Conservation (phyloP, 2,329 filamentous ascomycete genomes). For the Apiospora kogelbergensis region DNA sequence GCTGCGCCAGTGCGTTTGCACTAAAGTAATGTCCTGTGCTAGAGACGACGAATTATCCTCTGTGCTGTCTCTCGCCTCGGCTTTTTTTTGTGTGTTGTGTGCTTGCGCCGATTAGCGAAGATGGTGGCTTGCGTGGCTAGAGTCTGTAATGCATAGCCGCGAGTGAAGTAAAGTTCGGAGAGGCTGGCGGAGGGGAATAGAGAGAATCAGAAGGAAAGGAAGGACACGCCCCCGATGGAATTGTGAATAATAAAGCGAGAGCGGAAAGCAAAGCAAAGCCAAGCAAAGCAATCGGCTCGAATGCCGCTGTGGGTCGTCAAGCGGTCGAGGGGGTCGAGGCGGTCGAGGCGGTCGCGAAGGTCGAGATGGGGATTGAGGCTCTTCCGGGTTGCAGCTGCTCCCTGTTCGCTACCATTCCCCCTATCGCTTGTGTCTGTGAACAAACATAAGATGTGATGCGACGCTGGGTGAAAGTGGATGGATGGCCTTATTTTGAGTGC, state of each 20-base stretch:
- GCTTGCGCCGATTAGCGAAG: neutral
- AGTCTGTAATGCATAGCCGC: neutral
- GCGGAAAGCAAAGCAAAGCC: neutral
- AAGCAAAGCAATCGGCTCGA: neutral
- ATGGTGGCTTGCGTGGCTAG: constrained; percentile 5
- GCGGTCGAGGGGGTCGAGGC: too few species aligned
- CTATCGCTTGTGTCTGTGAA: too few species aligned
- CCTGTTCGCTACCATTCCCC: neutral
- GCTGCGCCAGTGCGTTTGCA: neutral
- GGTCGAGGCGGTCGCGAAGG: too few species aligned
- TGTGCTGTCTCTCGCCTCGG: neutral
- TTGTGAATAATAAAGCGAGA: neutral
- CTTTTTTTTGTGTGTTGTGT: neutral
- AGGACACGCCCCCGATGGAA: neutral
- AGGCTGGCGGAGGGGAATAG: neutral
- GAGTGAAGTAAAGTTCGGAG: neutral
- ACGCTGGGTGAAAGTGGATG: neutral
- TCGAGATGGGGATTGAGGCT: neutral
- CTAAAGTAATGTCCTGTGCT: neutral
- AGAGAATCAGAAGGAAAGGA: constrained; percentile 5
- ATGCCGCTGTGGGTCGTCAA: neutral
- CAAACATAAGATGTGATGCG: neutral
- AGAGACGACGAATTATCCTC: too few species aligned
- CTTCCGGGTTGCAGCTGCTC: neutral
- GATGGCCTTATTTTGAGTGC: neutral